Base-by-base conservation (phyloP, 345 rosid species). In the Erodium maritimum region DNA sequence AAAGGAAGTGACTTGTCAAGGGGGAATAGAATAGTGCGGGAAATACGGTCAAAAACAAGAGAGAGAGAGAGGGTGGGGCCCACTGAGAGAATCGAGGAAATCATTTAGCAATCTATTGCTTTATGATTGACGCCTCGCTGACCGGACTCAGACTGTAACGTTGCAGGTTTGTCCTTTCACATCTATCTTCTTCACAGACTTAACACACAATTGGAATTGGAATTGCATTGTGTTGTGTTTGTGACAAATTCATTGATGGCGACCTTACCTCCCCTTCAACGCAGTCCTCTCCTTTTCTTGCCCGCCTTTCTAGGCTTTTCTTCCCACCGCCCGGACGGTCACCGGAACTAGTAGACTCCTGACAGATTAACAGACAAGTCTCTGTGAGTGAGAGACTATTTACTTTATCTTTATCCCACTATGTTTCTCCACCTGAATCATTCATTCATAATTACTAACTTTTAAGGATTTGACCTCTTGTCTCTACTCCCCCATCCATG, bases 101-200 rank as follows among this genome's bases (percentile, higher is more conserved):
- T 80, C 72, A 83, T 83, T 74, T 74, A 23, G 83, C 54, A 83
- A 83, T 83, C 83, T 65, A 80, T 80, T 80, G 80, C 78, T 78
- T 76, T 76, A 78, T 80, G 81, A 83, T 83, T 78, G 85, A 83
- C 72, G 61, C 81, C 74, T 80, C 80, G 73, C 74, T 78, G 81
- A 76, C 81, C 67, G 69, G 0, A 17, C 23, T 54, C 5, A 7
- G n/a, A 3, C 56, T 54, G 56, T 21, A 4, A n/a, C 21, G n/a
- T 62, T 57, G 53, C 68, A 68, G 67, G 59, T 64, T 71, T 71
- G 81, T 74, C 72, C 69, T 71, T 69, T 64, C 72, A 67, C 61
- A 60, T 42, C 17, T 54, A 20, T 1, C 48, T 2, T 2, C 12
- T 46, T 0, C 21, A n/a, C 1, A 52, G 62, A 21, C 19, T 53